Evolutionary conservation across 345 rosid genomes (phyloP).

Genomic region (Trapa bicornis): DNA sequence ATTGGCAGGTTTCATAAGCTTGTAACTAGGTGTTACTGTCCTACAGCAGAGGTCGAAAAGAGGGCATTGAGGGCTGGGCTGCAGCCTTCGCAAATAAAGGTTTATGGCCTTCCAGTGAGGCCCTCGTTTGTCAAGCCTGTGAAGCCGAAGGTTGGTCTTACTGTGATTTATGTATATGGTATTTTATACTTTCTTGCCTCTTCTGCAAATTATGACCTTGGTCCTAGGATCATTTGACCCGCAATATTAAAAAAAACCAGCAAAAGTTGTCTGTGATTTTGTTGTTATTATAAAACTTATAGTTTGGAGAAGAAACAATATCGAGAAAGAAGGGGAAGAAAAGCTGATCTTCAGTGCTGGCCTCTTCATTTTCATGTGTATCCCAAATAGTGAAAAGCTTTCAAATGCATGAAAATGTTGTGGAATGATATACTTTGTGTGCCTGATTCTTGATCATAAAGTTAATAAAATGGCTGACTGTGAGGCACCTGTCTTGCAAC

Average conservation of each 20-base stretch:
- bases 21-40: conserved; percentile 98
- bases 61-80: conserved; percentile 90
- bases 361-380: background rate
- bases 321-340: background rate
- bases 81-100: conserved; percentile 68
- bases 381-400: background rate
- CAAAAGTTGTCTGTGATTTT: background rate
- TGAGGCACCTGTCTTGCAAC: background rate
- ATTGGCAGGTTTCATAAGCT: conserved; percentile 92
- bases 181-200: background rate
- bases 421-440: background rate
- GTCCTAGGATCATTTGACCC: background rate
- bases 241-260: background rate
- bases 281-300: background rate
- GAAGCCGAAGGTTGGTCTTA: conserved; percentile 60
- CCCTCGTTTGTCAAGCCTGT: conserved; percentile 95
- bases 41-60: conserved; percentile 78
- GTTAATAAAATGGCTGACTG: background rate
- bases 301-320: background rate
- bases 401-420: background rate
- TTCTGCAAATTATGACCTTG: background rate
- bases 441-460: background rate
- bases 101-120: conserved; percentile 92
- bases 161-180: background rate
- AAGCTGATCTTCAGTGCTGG: background rate